These are phyloP conservation scores for Lecanoromycetidae sp. DNA, from an alignment of 2,329 filamentous ascomycete species.

Conservation along the genomic window DNA sequence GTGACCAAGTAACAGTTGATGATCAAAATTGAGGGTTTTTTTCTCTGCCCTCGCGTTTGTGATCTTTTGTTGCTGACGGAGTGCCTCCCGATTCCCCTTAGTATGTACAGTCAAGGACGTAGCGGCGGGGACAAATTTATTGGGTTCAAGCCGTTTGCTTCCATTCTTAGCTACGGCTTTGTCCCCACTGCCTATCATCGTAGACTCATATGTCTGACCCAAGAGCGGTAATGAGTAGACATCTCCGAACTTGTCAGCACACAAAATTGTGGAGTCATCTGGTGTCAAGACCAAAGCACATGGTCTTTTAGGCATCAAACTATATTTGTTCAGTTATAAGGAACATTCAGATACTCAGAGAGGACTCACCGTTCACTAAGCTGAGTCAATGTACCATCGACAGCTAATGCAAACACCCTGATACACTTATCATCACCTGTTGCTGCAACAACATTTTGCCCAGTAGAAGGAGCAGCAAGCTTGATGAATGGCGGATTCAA, in stretches of 20 bases:
- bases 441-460: conserved; percentile 59
- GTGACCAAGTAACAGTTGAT: conserved; percentile 73
- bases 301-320: conserved; percentile 79
- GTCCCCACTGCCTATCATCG: conserved; percentile 15
- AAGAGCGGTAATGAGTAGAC: conserved; percentile 78
- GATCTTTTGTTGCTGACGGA: conserved; percentile 44
- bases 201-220: conserved; percentile 1
- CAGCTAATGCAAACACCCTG: conserved; percentile 62
- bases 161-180: conserved; percentile 26
- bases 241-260: conserved; percentile 92
- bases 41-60: conserved; percentile 32
- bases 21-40: conserved; percentile 51
- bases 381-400: conserved; percentile 49
- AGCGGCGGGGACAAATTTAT: conserved; percentile 40
- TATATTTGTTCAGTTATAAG: conserved; percentile 26
- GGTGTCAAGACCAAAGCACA: conserved; percentile 60
- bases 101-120: conserved; percentile 50
- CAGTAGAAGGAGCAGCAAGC: conserved; percentile 51
- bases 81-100: conserved; percentile 44
- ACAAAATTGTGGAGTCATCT: conserved; percentile 61
- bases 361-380: conserved; percentile 56
- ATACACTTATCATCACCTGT: conserved; percentile 88
- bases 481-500: conserved; percentile 48
- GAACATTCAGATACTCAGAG: neutral
- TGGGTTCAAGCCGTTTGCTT: conserved; percentile 18